Evolutionary conservation across 108 stramenopile genomes (phyloP).

Genomic region (Stephanodiscus triporus): DNA sequence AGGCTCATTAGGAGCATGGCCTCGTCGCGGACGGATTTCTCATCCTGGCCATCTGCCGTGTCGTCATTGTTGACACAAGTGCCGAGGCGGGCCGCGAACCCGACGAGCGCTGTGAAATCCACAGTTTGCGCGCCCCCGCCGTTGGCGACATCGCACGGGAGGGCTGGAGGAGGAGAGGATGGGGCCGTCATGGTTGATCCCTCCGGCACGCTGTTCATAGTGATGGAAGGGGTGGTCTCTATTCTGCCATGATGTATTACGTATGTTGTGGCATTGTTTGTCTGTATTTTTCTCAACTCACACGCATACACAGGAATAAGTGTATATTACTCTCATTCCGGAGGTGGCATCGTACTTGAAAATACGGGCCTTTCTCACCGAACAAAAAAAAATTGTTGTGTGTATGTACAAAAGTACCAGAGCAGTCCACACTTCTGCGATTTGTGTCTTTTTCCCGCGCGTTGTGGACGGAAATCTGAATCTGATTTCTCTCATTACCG

Average conservation of each 20-base stretch:
- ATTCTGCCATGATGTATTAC: background rate
- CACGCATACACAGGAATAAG: no score
- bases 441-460: no score
- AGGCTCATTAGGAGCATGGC: slow-evolving; percentile 86
- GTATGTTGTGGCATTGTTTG: background rate
- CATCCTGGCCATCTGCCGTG: slow-evolving; percentile 49
- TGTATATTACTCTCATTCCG: no score
- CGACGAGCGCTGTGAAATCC: slow-evolving; percentile 69
- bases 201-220: slow-evolving; percentile 4
- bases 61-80: slow-evolving; percentile 56
- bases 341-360: no score
- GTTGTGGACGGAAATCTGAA: no score
- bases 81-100: slow-evolving; percentile 64
- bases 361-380: no score
- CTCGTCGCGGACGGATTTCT: slow-evolving; percentile 60
- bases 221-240: background rate
- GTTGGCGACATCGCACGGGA: slow-evolving; percentile 14
- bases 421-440: no score
- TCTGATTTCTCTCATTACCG: no score
- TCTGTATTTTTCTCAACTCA: no score
- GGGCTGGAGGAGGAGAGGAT: slow-evolving; percentile 3
- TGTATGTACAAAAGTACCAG: no score
- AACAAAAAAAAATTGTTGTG: no score
- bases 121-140: slow-evolving; percentile 19
- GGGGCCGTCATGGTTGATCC: slow-evolving; percentile 10